Evolutionary conservation across 2,329 filamentous ascomycete genomes (phyloP).

Genomic region (Aspergillus sojae): DNA sequence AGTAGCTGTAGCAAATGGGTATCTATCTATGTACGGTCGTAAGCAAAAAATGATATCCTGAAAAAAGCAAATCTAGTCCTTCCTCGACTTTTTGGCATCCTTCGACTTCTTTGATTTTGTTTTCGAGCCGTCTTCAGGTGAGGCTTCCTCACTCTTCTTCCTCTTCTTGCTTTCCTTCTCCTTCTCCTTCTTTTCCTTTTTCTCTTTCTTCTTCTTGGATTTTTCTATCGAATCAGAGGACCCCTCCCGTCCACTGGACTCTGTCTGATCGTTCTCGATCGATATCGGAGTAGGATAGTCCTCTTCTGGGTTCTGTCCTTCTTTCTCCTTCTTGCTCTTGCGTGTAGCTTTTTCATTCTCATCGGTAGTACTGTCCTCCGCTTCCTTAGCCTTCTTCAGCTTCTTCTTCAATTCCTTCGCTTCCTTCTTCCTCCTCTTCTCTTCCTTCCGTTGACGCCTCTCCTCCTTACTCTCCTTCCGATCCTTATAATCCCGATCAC

Average conservation of each 20-base stretch:
- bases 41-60: not conserved
- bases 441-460: slow-evolving; percentile 28
- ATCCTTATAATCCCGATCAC: slow-evolving; percentile 15
- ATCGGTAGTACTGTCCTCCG: slow-evolving; percentile 24
- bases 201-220: slow-evolving; percentile 29
- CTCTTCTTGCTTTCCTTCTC: slow-evolving; percentile 33
- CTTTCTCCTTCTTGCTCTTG: slow-evolving; percentile 25
- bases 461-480: slow-evolving; percentile 30
- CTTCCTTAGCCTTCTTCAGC: slow-evolving; percentile 25
- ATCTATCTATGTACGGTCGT: slow-evolving; percentile 26
- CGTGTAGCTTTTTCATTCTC: slow-evolving; percentile 9
- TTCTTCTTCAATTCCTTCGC: slow-evolving; percentile 23
- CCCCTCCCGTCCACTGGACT: slow-evolving; percentile 23
- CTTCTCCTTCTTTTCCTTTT: slow-evolving; percentile 28
- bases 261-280: slow-evolving; percentile 26
- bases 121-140: slow-evolving; percentile 37
- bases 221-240: slow-evolving; percentile 37
- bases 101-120: slow-evolving; percentile 53
- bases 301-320: slow-evolving; percentile 22
- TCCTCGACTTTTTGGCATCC: slow-evolving; percentile 30
- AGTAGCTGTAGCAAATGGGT: slow-evolving; percentile 33
- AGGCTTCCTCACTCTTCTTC: slow-evolving; percentile 27
- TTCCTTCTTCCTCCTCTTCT: slow-evolving; percentile 23
- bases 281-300: slow-evolving; percentile 38
- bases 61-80: slow-evolving; percentile 5